Evolutionary conservation across 2,329 filamentous ascomycete species (phyloP).

Genomic region (Colletotrichum eleusines): DNA sequence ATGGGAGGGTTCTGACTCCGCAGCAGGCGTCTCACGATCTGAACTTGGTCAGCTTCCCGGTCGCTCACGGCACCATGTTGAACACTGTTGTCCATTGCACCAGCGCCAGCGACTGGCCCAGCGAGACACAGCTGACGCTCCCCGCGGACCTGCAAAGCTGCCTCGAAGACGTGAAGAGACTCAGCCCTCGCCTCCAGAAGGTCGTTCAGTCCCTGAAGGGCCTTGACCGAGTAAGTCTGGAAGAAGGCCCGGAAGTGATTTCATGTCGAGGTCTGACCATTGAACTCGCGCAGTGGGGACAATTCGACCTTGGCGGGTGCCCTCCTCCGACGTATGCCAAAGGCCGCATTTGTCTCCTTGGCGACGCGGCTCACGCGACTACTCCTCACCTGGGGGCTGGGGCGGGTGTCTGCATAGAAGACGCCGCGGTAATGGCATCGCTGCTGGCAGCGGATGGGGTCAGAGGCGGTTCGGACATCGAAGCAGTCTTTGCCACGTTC

Average conservation of each 20-base stretch:
- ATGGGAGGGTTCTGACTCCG: not conserved
- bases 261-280: conserved; percentile 4
- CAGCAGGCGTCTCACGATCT: conserved; percentile 58
- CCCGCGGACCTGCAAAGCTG: conserved; percentile 24
- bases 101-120: conserved; percentile 48
- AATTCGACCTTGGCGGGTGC: conserved; percentile 60
- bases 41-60: conserved; percentile 71
- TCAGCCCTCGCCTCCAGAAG: not conserved
- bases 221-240: conserved; percentile 8
- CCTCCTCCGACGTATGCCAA: conserved; percentile 57
- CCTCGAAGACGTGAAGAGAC: not conserved
- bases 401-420: conserved; percentile 69
- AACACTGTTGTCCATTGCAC: conserved; percentile 64
- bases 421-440: conserved; percentile 58
- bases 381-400: conserved; percentile 72
- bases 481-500: conserved; percentile 63
- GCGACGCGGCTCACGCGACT: conserved; percentile 73
- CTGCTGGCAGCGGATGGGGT: conserved; percentile 59
- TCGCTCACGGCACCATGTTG: conserved; percentile 65
- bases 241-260: not conserved
- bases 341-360: conserved; percentile 62
- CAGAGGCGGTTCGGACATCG: conserved; percentile 49
- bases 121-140: conserved; percentile 42
- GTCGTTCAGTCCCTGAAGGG: not conserved
- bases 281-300: conserved; percentile 54